Percentiles rank a stretch among this genome's conserved stretches.
These are phyloP conservation scores for Delonix regia DNA, from an alignment of 306 rosid species.

Conservation along the genomic window DNA sequence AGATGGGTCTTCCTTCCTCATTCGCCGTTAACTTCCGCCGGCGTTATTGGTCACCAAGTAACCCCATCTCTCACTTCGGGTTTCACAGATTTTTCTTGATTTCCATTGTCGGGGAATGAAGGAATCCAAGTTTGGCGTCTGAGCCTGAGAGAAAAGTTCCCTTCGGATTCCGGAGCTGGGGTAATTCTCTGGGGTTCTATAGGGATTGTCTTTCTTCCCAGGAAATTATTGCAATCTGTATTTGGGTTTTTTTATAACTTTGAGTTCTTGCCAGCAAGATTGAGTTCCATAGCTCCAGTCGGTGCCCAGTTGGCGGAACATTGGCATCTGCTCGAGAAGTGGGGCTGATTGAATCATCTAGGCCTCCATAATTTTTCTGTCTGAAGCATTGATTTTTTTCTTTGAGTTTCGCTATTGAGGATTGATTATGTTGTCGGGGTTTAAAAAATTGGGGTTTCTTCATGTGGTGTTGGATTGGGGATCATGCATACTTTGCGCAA, in stretches of 20 bases:
- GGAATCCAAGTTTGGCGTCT: not conserved
- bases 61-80: conserved; percentile 11
- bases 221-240: not conserved
- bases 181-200: not conserved
- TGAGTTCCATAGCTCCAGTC: conserved; percentile 3
- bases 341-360: conserved; percentile 18
- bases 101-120: not conserved
- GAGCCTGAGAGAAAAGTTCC: not conserved
- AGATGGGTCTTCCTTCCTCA: no score
- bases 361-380: conserved; percentile 9
- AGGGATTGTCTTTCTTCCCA: not conserved
- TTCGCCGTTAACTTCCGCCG: conserved; percentile 30
- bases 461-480: conserved; percentile 34
- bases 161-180: conserved; percentile 19
- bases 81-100: not conserved
- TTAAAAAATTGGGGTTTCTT: conserved; percentile 34
- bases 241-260: not conserved
- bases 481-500: not conserved
- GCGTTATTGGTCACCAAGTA: conserved; percentile 20
- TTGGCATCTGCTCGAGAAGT: conserved; percentile 8
- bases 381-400: not conserved
- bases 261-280: conserved; percentile 25
- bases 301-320: conserved; percentile 3
- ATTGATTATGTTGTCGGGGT: conserved; percentile 9
- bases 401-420: not conserved